Base-by-base conservation (phyloP, 192 early-diverging fungal genomes). In the Paraglomus brasilianum region DNA sequence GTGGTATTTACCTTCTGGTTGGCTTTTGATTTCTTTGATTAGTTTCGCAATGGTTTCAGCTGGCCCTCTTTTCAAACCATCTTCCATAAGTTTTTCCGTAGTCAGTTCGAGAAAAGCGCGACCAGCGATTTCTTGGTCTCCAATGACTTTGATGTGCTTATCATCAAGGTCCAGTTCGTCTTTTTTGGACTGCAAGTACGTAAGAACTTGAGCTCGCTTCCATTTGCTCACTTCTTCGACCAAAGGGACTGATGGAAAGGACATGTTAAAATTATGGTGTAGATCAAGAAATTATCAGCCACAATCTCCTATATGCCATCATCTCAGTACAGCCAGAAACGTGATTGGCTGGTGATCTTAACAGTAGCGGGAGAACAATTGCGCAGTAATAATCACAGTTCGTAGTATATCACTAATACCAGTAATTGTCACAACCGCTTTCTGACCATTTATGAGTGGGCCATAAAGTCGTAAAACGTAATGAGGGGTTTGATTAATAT, bases 41-140 rank as follows among this genome's bases (percentile, higher is more conserved):
- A 61, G 17, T 44, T 30, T 8, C 11, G 2, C 13, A n/a, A 61
- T 61, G 6, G 11, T 61, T 61, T 61, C 42, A 1, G 42, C 42
- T 61, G 59, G 59, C 8, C 59, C 59, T 61, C 59, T 21, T 44
- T 61, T 61, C 45, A 61, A 61, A 17, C 59, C 59, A 44, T 61
- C 11, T 43, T 43, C 7, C 41, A 43, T 61, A 44, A 61, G 42
- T 1, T 61, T 44, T 1, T 61, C 59, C 21, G 22, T 24, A 43
- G n/a, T 61, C 21, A 61, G 45, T 43, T 44, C 41, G 0, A 61
- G 59, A 24, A 61, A 61, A 24, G 11, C 59, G 22, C 5, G 21
- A 43, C 59, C 42, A 24, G 38, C 41, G 21, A 61, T 43, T 43
- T 21, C 19, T 6, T 61, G 8, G 42, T 61, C 19, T 17, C 45